Evolutionary conservation across 768 basidiomycete genomes (phyloP).

Genomic region (Leccinum subtestaceum): DNA sequence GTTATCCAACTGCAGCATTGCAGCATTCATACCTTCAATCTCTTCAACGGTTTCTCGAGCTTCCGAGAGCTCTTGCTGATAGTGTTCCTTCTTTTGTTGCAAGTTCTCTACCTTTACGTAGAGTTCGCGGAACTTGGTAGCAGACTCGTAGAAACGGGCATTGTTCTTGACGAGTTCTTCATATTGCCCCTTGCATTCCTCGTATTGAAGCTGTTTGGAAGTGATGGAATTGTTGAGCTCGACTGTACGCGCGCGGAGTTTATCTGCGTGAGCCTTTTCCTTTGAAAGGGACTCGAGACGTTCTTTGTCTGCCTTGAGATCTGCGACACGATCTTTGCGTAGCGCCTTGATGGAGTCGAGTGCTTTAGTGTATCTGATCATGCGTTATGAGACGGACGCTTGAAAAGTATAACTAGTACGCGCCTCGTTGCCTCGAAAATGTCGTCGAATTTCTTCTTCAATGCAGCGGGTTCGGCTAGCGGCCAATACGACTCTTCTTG

Average conservation of each 20-base stretch:
- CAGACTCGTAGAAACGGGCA: conserved; percentile 75
- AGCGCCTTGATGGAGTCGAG: conserved; percentile 87
- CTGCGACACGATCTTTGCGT: conserved; percentile 86
- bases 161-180: conserved; percentile 68
- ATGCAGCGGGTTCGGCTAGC: conserved; percentile 78
- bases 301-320: conserved; percentile 92
- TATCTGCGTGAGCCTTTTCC: conserved; percentile 86
- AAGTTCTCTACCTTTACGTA: conserved; percentile 68
- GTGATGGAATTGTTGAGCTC: conserved; percentile 62
- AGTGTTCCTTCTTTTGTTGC: conserved; percentile 57
- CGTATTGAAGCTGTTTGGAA: conserved; percentile 69
- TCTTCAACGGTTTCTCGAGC: conserved; percentile 64
- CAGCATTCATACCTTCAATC: conserved; percentile 47
- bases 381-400: background rate
- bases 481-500: conserved; percentile 99
- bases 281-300: conserved; percentile 70
- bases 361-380: conserved; percentile 90
- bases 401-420: conserved; percentile 9
- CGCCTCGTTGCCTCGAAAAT: conserved; percentile 98
- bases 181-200: conserved; percentile 64
- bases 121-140: conserved; percentile 82
- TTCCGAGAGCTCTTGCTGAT: conserved; percentile 59
- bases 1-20: too few species aligned
- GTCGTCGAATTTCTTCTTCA: conserved; percentile 99
- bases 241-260: conserved; percentile 64